A percentile compares a stretch with the other conserved stretches of the same genome.
Conservation (phyloP, 164 flowering plant genomes). For the Annona squamosa region DNA sequence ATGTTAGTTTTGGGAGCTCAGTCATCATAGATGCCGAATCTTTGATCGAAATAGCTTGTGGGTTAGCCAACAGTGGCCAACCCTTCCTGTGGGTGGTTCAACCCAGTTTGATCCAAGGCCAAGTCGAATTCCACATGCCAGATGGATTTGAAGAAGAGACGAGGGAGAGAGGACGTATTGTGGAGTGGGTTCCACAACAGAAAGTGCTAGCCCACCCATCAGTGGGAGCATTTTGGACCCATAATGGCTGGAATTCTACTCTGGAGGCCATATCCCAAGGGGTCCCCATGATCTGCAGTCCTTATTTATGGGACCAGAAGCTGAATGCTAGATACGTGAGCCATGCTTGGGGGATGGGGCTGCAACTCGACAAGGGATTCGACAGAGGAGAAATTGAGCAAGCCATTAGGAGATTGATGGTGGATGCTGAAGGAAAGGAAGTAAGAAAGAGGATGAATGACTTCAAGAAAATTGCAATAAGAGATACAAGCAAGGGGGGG, state of each 20-base stretch:
- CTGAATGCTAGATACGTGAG: conserved; percentile 7
- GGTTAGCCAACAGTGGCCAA: conserved; percentile 18
- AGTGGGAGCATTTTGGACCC: conserved; percentile 41
- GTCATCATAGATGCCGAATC: conserved; percentile 10
- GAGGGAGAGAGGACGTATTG: conserved; percentile 24
- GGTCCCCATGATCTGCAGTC: conserved; percentile 8
- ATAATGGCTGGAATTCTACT: conserved; percentile 36
- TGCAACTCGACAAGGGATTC: conserved; percentile 6
- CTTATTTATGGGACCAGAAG: conserved; percentile 8
- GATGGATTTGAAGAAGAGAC: conserved; percentile 23
- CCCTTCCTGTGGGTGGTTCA: conserved; percentile 18
- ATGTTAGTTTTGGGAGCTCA: conserved; percentile 75
- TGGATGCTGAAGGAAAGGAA: conserved; percentile 4
- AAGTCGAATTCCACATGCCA: conserved; percentile 8
- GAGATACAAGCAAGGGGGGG: background rate
- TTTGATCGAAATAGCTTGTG: conserved; percentile 25
- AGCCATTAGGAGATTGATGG: conserved; percentile 4
- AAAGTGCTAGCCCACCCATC: conserved; percentile 35
- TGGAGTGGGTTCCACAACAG: conserved; percentile 41
- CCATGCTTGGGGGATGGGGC: conserved; percentile 3
- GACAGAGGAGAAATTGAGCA: conserved; percentile 5
- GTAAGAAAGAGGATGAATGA: background rate
- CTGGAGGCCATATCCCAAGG: conserved; percentile 2
- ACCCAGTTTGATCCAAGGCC: background rate
- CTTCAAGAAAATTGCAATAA: background rate